Evolutionary conservation across 139 green algal species (phyloP).

Genomic region (Diplosphaera chodatii): DNA sequence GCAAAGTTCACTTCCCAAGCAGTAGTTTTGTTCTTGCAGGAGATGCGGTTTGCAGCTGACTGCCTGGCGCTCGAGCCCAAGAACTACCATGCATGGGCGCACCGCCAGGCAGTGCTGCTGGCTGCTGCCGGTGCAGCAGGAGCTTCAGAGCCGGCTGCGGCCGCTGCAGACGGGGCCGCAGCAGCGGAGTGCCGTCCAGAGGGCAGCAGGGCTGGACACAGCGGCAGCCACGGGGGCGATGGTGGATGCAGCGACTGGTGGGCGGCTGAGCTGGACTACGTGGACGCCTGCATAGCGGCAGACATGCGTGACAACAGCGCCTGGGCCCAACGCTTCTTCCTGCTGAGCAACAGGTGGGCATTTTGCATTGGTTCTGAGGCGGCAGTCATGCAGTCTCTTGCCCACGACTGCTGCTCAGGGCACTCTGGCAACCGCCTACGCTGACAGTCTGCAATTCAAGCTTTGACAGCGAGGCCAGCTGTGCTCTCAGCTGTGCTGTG

Average conservation of each 20-base stretch:
- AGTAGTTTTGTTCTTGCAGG: too few relatives aligned
- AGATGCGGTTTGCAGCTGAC: constrained; percentile 39
- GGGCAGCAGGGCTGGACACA: too few relatives aligned
- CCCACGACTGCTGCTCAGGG: neutral
- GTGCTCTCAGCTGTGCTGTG: too few relatives aligned
- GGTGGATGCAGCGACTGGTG: constrained; percentile 8
- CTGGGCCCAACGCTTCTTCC: constrained; percentile 77
- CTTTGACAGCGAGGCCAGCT: too few relatives aligned
- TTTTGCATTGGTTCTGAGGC: neutral
- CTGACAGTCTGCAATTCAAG: too few relatives aligned
- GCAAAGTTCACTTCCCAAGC: too few relatives aligned
- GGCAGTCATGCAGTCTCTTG: neutral
- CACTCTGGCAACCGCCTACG: too few relatives aligned
- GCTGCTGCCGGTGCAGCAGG: neutral
- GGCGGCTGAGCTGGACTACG: constrained; percentile 51
- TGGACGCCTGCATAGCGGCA: constrained; percentile 32
- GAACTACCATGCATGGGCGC: constrained; percentile 88
- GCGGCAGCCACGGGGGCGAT: neutral
- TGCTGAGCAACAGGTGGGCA: constrained; percentile 10
- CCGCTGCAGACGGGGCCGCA: neutral
- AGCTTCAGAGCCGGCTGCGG: neutral
- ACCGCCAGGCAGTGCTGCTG: constrained; percentile 57
- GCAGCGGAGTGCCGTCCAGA: too few relatives aligned
- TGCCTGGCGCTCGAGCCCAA: constrained; percentile 68
- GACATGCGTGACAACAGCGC: constrained; percentile 86